Evolutionary conservation across 1,139 yeast genomes (phyloP).

Genomic region (Hansenula anomala): DNA sequence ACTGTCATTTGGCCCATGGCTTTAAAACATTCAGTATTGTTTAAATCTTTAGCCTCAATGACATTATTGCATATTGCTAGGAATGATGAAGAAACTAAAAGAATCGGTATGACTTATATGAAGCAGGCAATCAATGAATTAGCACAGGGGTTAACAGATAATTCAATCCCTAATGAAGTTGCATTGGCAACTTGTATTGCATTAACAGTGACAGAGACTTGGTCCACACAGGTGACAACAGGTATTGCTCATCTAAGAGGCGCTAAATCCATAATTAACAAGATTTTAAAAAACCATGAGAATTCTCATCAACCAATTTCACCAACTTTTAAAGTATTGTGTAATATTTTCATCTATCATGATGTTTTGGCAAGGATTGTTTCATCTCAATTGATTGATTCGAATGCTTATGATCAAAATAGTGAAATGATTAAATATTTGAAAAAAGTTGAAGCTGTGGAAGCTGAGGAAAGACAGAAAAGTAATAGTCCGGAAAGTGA

Average conservation of each 20-base stretch:
- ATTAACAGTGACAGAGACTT: conserved; percentile 59
- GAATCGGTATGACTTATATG: conserved; percentile 54
- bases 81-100: conserved; percentile 37
- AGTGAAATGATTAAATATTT: conserved; percentile 5
- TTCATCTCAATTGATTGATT: conserved; percentile 39
- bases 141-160: conserved; percentile 48
- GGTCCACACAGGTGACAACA: conserved; percentile 63
- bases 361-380: conserved; percentile 66
- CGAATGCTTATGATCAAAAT: conserved; percentile 17
- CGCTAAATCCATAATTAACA: conserved; percentile 29
- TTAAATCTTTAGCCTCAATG: conserved; percentile 62
- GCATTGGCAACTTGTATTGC: conserved; percentile 62
- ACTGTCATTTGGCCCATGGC: conserved; percentile 54
- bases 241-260: conserved; percentile 68
- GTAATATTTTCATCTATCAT: conserved; percentile 54
- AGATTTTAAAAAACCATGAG: conserved; percentile 13
- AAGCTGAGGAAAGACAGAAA: no score
- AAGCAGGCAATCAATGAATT: conserved; percentile 52
- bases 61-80: conserved; percentile 59
- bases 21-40: conserved; percentile 45
- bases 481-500: no score
- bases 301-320: conserved; percentile 40
- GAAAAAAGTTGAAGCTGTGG: conserved; percentile 9
- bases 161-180: conserved; percentile 54
- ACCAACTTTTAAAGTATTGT: conserved; percentile 16